phyloP scores from a whole-genome alignment of 345 rosid genomes.

The Stellera chamaejasme region DNA sequence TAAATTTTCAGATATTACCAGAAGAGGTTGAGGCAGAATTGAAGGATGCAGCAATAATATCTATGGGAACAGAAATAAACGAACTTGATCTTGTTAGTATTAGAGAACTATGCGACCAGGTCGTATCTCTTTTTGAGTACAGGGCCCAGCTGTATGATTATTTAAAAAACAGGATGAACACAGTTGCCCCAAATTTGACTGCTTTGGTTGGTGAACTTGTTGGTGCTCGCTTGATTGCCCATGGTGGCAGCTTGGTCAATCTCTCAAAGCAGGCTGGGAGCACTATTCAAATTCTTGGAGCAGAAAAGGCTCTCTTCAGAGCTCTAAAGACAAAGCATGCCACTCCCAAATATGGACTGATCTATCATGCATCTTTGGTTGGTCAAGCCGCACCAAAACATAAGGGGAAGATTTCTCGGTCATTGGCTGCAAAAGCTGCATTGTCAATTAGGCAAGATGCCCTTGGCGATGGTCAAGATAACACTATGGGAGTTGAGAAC shows the following conservation, averaged over 20 bases:
- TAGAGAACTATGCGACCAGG: slow-evolving; percentile 67
- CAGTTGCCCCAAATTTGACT: slow-evolving; percentile 76
- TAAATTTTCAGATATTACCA: slow-evolving; percentile 27
- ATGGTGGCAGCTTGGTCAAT: slow-evolving; percentile 69
- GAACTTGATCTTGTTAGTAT: slow-evolving; percentile 69
- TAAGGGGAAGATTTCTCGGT: slow-evolving; percentile 83
- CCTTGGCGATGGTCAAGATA: slow-evolving; percentile 74
- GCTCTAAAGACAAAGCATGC: slow-evolving; percentile 84
- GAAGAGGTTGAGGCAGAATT: slow-evolving; percentile 56
- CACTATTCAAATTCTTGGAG: slow-evolving; percentile 70
- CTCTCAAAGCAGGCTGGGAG: slow-evolving; percentile 84
- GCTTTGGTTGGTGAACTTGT: slow-evolving; percentile 77
- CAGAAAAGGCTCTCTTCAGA: slow-evolving; percentile 76
- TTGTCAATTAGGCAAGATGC: slow-evolving; percentile 82
- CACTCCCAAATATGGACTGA: slow-evolving; percentile 77
- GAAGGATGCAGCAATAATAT: slow-evolving; percentile 73
- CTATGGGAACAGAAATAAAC: slow-evolving; percentile 80
- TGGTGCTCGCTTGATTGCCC: slow-evolving; percentile 78
- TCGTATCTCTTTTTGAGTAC: slow-evolving; percentile 58
- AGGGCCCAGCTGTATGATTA: slow-evolving; percentile 80
- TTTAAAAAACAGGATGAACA: slow-evolving; percentile 66
- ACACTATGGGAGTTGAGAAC: slow-evolving; percentile 78
- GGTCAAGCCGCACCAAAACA: slow-evolving; percentile 68
- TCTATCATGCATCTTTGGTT: slow-evolving; percentile 70
- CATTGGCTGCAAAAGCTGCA: slow-evolving; percentile 81